Base-by-base conservation (phyloP, 257 asterid genomes). In the Verbascum thapsus region DNA sequence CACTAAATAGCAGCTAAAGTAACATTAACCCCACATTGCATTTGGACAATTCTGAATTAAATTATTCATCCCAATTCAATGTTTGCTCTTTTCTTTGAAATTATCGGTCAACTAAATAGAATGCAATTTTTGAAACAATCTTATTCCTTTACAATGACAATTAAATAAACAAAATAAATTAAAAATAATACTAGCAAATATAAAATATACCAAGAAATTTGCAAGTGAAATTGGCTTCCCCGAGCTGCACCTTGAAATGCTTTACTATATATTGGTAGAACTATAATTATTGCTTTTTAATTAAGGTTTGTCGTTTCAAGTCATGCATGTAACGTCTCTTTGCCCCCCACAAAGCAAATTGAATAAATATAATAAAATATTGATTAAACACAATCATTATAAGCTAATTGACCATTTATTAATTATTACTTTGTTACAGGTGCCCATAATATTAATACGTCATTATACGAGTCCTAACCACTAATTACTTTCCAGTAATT, bases 231-330 rank as follows among this genome's bases (percentile, higher is more conserved):
- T 12, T 20, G 49, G 42, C 63, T 41, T 35, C 70, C 66, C 8
- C 8, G 18, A 44, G 66, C 30, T 69, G 50, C 34, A 35, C 19
- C 71, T 58, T 47, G 10, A 17, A 40, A 30, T 59, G 37, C n/a
- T 16, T 56, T 37, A 16, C 48, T 10, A 9, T 49, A 63, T 55
- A 63, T 71, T 58, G 60, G 70, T 48, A 0, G 41, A 51, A 11
- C 56, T 44, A 45, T 69, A 16, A 54, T 61, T 54, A 70, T 45
- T 43, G 8, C 54, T 56, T 70, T 56, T 38, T 26, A 17, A 63
- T 63, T 13, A 48, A 55, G 71, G 4, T 39, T 65, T 53, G 63
- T 10, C 50, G 55, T 40, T 56, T 53, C 22, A 1, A 2, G 12
- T 6, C 11, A 26, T 10, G 59, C 12, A 26, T 12, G 22, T 30